A percentile compares a stretch with the other conserved stretches of the same genome.
These are phyloP conservation scores for Russula lepida DNA, from an alignment of 768 basidiomycete genomes.

Conservation along the genomic window DNA sequence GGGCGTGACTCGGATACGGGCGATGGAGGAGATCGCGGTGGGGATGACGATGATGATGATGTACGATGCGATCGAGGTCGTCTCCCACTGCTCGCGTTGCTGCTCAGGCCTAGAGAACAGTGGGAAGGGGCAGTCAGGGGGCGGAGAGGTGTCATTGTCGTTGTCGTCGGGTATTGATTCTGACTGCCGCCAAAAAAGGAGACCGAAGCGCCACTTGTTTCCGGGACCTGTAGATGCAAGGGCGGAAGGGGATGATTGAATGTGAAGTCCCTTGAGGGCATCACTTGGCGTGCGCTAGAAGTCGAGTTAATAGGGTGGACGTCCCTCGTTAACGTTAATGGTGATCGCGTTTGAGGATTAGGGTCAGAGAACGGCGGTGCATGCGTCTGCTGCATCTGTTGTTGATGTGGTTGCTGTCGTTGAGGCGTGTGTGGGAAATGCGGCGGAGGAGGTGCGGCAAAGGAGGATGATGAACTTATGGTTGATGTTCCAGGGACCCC, in stretches of 20 bases:
- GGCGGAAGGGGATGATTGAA: conserved; percentile 16
- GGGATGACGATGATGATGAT: not conserved
- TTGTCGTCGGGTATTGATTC: not conserved
- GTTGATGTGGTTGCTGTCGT: not conserved
- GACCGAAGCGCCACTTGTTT: not conserved
- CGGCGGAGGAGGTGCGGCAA: not conserved
- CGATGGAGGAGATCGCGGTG: not conserved
- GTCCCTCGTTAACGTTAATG: not conserved
- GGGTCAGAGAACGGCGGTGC: not conserved
- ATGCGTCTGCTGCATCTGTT: not conserved
- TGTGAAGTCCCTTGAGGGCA: conserved; percentile 9
- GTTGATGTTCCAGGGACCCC: conserved; percentile 15
- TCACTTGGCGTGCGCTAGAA: not conserved
- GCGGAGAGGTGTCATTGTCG: not conserved
- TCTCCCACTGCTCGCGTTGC: not conserved
- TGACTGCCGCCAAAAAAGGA: not conserved
- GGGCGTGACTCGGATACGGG: not conserved
- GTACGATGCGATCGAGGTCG: not conserved
- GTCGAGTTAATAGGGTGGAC: not conserved
- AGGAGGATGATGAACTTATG: not conserved
- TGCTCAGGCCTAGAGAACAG: not conserved
- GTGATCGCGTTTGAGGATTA: not conserved
- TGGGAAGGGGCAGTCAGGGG: not conserved
- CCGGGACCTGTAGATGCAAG: conserved; percentile 10
- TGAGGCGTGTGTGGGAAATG: not conserved